phyloP scores from a whole-genome alignment of 176 grass and related monocot species.

The Typha latifolia region DNA sequence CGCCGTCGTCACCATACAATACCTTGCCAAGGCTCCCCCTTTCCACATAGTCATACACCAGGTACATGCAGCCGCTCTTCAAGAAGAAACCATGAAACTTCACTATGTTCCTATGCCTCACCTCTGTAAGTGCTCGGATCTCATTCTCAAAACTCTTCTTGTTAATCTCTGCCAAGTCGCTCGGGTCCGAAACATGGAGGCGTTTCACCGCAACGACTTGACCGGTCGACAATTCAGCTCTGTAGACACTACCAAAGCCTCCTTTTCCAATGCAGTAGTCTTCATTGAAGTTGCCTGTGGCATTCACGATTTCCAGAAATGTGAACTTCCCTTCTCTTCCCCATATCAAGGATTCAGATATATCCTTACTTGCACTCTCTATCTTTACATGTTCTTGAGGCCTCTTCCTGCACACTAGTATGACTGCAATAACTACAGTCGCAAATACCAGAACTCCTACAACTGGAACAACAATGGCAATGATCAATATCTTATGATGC shows the following conservation, averaged over 20 bases:
- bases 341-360: conserved; percentile 62
- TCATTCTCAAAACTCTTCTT: conserved; percentile 69
- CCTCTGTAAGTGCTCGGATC: conserved; percentile 42
- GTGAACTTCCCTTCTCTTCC: conserved; percentile 49
- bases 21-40: conserved; percentile 52
- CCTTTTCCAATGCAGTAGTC: conserved; percentile 72
- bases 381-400: conserved; percentile 17
- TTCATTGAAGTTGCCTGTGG: conserved; percentile 71
- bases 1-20: conserved; percentile 34
- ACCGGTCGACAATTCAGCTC: conserved; percentile 31
- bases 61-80: conserved; percentile 42
- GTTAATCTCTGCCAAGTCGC: conserved; percentile 28
- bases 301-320: conserved; percentile 60
- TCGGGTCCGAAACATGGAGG: conserved; percentile 28
- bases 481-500: conserved; percentile 27
- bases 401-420: conserved; percentile 22
- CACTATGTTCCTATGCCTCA: conserved; percentile 68
- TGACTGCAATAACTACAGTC: not conserved
- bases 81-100: conserved; percentile 67
- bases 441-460: conserved; percentile 17
- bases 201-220: conserved; percentile 59
- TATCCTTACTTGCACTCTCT: conserved; percentile 28
- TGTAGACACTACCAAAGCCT: conserved; percentile 71
- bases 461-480: conserved; percentile 29
- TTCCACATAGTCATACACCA: conserved; percentile 57